phyloP scores from a whole-genome alignment of 768 basidiomycete species.

The Lenzites betulinus region DNA sequence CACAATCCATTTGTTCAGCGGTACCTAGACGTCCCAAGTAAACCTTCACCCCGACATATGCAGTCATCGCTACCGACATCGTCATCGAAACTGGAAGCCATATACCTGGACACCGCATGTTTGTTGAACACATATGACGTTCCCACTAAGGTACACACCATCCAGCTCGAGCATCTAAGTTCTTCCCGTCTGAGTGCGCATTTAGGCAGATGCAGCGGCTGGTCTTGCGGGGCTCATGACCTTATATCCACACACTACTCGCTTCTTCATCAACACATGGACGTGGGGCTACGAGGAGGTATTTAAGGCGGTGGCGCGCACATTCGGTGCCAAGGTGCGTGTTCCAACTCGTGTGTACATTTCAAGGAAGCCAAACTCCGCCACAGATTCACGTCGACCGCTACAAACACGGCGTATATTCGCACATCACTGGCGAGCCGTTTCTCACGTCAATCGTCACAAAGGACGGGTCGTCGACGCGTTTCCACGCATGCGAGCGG shows the following conservation, averaged over 20 bases:
- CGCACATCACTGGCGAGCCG: conserved; percentile 52
- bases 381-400: conserved; percentile 87
- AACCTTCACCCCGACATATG: not conserved
- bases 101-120: conserved; percentile 30
- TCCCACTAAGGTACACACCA: conserved; percentile 15
- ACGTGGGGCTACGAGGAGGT: conserved; percentile 97
- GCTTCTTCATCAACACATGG: conserved; percentile 93
- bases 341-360: not conserved
- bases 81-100: conserved; percentile 24
- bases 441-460: conserved; percentile 64
- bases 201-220: conserved; percentile 64
- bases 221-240: conserved; percentile 73
- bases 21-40: conserved; percentile 50
- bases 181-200: too few relatives aligned
- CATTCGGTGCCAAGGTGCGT: conserved; percentile 64
- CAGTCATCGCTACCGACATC: not conserved
- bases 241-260: conserved; percentile 60
- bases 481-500: conserved; percentile 95
- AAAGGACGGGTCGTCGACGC: conserved; percentile 57
- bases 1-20: conserved; percentile 73
- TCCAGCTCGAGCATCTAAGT: too few relatives aligned
- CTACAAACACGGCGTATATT: conserved; percentile 78
- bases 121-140: conserved; percentile 21
- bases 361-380: not conserved
- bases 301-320: conserved; percentile 68